phyloP scores from a whole-genome alignment of 805 yeast genomes.

The Candida saitoana region DNA sequence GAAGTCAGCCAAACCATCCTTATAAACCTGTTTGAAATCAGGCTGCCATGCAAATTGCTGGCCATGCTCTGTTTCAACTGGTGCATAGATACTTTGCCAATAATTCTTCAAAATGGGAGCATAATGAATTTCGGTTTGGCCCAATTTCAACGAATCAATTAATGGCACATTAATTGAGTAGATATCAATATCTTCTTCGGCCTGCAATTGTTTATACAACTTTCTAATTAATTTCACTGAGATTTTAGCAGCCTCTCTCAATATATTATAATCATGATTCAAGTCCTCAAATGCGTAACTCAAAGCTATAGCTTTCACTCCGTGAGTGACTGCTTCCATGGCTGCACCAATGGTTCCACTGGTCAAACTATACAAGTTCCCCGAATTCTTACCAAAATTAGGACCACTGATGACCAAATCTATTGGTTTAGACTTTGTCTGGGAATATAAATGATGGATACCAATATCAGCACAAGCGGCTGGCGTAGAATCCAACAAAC shows the following conservation, averaged over 20 bases:
- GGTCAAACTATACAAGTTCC: constrained; percentile 81
- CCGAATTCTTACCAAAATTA: constrained; percentile 89
- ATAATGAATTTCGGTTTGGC: constrained; percentile 57
- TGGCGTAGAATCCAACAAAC: constrained; percentile 86
- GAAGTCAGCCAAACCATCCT: constrained; percentile 37
- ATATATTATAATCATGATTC: constrained; percentile 44
- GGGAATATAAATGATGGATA: constrained; percentile 56
- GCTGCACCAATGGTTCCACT: constrained; percentile 98
- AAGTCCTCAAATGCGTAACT: constrained; percentile 74
- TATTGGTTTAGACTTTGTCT: constrained; percentile 50
- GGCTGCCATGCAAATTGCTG: constrained; percentile 79
- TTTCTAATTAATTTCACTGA: constrained; percentile 61
- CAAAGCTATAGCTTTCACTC: constrained; percentile 70
- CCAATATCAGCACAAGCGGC: constrained; percentile 95
- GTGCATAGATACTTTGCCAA: constrained; percentile 68
- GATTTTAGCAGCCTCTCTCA: constrained; percentile 63
- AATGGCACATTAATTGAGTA: constrained; percentile 86
- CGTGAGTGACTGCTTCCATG: constrained; percentile 81
- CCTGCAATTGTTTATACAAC: constrained; percentile 56
- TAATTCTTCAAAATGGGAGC: constrained; percentile 78
- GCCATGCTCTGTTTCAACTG: constrained; percentile 20
- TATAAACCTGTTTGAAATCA: constrained; percentile 64
- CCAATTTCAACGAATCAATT: constrained; percentile 45
- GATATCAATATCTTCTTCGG: constrained; percentile 50
- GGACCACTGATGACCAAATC: constrained; percentile 94